Evolutionary conservation across 208 protist genomes (phyloP).

Genomic region (Phytomonas francai): DNA sequence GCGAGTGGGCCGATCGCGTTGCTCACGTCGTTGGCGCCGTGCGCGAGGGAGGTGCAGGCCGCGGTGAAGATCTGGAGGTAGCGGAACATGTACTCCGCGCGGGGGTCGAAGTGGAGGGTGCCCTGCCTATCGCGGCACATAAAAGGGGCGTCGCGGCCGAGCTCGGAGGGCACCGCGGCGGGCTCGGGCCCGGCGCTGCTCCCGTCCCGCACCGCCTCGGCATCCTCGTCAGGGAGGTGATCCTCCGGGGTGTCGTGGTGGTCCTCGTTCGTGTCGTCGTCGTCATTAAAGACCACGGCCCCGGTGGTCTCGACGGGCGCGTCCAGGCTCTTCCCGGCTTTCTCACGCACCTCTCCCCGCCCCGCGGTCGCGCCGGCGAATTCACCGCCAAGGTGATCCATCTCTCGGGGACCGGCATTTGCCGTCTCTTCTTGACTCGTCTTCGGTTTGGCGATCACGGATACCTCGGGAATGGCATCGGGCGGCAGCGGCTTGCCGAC

Average conservation of each 20-base stretch:
- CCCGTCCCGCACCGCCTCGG: background rate
- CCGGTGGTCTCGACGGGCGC: constrained; percentile 6
- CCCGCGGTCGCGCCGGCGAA: too few species aligned
- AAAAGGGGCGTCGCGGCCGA: constrained; percentile 11
- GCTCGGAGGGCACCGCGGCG: constrained; percentile 5
- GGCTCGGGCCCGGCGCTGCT: background rate
- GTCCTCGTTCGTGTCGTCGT: constrained; percentile 14
- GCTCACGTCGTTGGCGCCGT: constrained; percentile 68
- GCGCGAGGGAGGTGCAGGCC: constrained; percentile 50
- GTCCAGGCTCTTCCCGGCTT: background rate
- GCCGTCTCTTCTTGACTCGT: background rate
- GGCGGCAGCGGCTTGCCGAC: constrained; percentile 1
- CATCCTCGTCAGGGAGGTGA: constrained; percentile 3
- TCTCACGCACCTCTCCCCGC: background rate
- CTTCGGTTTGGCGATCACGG: background rate
- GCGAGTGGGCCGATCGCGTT: constrained; percentile 54
- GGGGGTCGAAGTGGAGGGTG: constrained; percentile 35
- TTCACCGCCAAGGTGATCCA: background rate
- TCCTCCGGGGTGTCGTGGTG: constrained; percentile 13
- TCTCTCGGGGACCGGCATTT: background rate
- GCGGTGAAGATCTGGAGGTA: constrained; percentile 62
- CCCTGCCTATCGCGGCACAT: constrained; percentile 14
- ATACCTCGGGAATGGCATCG: background rate
- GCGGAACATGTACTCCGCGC: constrained; percentile 58
- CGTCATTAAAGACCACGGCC: constrained; percentile 4